These are phyloP conservation scores for Beta corolliflora DNA, from an alignment of 179 eudicot species.

Conservation along the genomic window DNA sequence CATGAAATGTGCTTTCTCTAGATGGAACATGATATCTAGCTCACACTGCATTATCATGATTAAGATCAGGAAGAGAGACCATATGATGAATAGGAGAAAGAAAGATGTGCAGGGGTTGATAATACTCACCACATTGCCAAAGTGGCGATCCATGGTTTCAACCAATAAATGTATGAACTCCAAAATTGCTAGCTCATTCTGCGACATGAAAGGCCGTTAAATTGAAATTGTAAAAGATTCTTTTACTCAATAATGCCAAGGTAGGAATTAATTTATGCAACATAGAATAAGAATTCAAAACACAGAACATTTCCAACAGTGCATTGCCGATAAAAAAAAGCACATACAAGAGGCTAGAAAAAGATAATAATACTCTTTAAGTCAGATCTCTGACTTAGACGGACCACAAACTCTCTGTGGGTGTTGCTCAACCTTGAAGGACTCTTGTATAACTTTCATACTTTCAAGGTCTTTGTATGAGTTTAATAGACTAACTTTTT, in stretches of 20 bases:
- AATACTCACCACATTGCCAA: constrained; percentile 88
- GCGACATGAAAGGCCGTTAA: constrained; percentile 13
- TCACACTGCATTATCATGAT: constrained; percentile 64
- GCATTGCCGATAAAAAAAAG: background rate
- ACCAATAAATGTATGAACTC: constrained; percentile 93
- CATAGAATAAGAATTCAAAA: background rate
- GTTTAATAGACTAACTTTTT: too few species aligned
- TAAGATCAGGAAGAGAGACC: constrained; percentile 2
- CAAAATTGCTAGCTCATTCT: constrained; percentile 96
- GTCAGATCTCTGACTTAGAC: too few species aligned
- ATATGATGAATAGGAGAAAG: background rate
- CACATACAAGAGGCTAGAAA: background rate
- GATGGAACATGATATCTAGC: constrained; percentile 96
- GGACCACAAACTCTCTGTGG: too few species aligned
- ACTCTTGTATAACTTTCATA: too few species aligned
- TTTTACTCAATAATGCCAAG: background rate
- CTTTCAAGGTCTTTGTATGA: too few species aligned
- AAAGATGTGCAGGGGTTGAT: background rate
- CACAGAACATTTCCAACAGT: background rate
- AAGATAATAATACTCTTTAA: background rate
- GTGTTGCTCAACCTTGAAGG: too few species aligned
- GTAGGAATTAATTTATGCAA: background rate
- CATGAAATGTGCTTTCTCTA: constrained; percentile 99
- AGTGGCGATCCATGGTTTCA: constrained; percentile 99
- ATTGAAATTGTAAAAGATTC: background rate